Evolutionary conservation across 768 basidiomycete genomes (phyloP), one percentile per base, ranked within the genome.

Genomic region (Psilocybe tampanensis): DNA sequence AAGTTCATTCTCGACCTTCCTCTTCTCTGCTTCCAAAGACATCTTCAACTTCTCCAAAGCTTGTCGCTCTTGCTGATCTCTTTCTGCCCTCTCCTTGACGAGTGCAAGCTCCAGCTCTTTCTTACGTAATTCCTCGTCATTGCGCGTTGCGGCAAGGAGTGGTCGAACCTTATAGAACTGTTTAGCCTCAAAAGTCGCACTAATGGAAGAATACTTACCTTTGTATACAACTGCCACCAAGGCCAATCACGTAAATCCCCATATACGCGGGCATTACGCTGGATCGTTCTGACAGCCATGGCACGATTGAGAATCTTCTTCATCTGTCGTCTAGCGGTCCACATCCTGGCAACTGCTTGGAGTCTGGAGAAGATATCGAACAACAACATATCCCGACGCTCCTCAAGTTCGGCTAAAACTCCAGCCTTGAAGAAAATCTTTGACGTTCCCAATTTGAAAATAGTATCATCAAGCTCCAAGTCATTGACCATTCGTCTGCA

Each of bases 381-480:
- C 19, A 99, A 72, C n/a, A 94, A 74, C 12, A 84, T 80, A 70
- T 99, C 96, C 15, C 96, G 78, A 12, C 93, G 82, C 64, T 98
- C 97, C 70, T 98, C 97, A 8, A 98, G 81, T 64, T 96, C 96
- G 29, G 97, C 97, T 15, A 99, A 81, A 3, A 97, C 94, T 3
- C 96, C 95, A 2, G 97, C 95, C 69, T 98, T 98, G 85, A 99
- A 98, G 79, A 98, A 99, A 58, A 98, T 92, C 75, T 99, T 99
- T 34, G 94, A 96, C 0, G 92, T 94, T 6, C 97, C 97, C 52
- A 98, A 91, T 66, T 89, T 91, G 81, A 87, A 97, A 18, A 87
- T 80, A 2, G 83, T 77, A 47, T 89, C 86, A 68, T 97, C 95
- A 33, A 99, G 83, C 45, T 95, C 92, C 42, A 98, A 78, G 4